Percentiles rank a stretch among this genome's conserved stretches.
Conservation (phyloP, 148 eudicot species). For the Polygonum maritimum region DNA sequence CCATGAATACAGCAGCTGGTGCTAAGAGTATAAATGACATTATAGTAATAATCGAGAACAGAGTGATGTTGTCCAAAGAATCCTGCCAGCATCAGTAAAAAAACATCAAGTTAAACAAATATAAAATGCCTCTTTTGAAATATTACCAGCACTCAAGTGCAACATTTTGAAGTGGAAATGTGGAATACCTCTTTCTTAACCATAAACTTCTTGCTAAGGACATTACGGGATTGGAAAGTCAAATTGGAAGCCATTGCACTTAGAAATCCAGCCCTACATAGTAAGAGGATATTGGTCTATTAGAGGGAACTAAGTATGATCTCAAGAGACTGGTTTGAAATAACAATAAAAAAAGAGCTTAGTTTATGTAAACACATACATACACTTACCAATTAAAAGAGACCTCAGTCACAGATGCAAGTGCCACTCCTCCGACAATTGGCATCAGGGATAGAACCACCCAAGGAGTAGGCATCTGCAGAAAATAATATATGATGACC, state of each 20-base stretch:
- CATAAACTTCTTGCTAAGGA: slow-evolving; percentile 85
- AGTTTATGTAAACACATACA: slow-evolving; percentile 7
- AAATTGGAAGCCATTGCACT: slow-evolving; percentile 97
- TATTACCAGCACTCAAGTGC: background rate
- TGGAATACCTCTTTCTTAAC: slow-evolving; percentile 57
- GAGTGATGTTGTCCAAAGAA: slow-evolving; percentile 83
- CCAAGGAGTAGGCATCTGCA: slow-evolving; percentile 74
- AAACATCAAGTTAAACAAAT: background rate
- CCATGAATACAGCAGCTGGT: slow-evolving; percentile 57
- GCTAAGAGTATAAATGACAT: slow-evolving; percentile 81
- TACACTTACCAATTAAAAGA: slow-evolving; percentile 84
- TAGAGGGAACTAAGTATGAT: background rate
- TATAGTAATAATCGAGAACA: slow-evolving; percentile 87
- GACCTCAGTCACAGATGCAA: slow-evolving; percentile 87
- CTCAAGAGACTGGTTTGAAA: background rate
- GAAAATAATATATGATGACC: background rate
- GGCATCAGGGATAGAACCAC: slow-evolving; percentile 77
- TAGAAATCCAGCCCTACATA: slow-evolving; percentile 43
- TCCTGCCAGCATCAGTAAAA: slow-evolving; percentile 39
- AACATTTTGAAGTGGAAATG: background rate
- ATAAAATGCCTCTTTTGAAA: background rate
- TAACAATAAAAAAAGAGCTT: background rate
- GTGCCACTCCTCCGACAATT: slow-evolving; percentile 89
- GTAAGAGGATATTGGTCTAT: background rate
- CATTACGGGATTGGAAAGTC: slow-evolving; percentile 89